Percentiles rank a stretch among this genome's conserved stretches.
phyloP scores from a whole-genome alignment of 768 basidiomycete genomes.

The Postia placenta region DNA sequence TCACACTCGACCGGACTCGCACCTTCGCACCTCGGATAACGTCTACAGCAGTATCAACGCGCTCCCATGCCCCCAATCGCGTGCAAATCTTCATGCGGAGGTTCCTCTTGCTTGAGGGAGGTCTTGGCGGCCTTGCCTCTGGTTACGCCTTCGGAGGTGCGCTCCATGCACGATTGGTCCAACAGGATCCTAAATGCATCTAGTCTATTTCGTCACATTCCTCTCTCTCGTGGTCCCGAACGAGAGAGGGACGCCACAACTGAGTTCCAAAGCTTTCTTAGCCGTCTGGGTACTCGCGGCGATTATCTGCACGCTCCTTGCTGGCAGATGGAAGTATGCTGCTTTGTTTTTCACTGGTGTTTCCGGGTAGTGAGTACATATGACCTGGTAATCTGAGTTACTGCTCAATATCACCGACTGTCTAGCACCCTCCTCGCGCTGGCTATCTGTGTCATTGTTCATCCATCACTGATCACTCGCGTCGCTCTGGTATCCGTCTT shows the following conservation, averaged over 20 bases:
- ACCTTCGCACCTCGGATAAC: slow-evolving; percentile 42
- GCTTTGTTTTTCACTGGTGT: slow-evolving; percentile 44
- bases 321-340: slow-evolving; percentile 48
- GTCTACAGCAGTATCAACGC: slow-evolving; percentile 20
- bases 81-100: slow-evolving; percentile 21
- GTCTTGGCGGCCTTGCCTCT: slow-evolving; percentile 52
- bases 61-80: slow-evolving; percentile 21
- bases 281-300: slow-evolving; percentile 54
- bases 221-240: slow-evolving; percentile 52
- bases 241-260: slow-evolving; percentile 35
- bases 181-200: not conserved
- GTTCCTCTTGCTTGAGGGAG: slow-evolving; percentile 47
- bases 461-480: slow-evolving; percentile 46
- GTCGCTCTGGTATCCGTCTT: slow-evolving; percentile 35
- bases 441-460: slow-evolving; percentile 47
- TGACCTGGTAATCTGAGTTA: not conserved
- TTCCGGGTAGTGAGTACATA: slow-evolving; percentile 45
- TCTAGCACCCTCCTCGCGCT: slow-evolving; percentile 39
- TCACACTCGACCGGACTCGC: slow-evolving; percentile 64
- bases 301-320: slow-evolving; percentile 39
- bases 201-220: slow-evolving; percentile 57
- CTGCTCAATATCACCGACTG: not conserved
- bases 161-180: not conserved
- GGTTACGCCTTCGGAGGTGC: slow-evolving; percentile 59
- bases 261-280: slow-evolving; percentile 47